Percentiles rank a stretch among this genome's conserved stretches.
Evolutionary conservation across 805 yeast species (phyloP).

Genomic region (Wickerhamiella brachini): DNA sequence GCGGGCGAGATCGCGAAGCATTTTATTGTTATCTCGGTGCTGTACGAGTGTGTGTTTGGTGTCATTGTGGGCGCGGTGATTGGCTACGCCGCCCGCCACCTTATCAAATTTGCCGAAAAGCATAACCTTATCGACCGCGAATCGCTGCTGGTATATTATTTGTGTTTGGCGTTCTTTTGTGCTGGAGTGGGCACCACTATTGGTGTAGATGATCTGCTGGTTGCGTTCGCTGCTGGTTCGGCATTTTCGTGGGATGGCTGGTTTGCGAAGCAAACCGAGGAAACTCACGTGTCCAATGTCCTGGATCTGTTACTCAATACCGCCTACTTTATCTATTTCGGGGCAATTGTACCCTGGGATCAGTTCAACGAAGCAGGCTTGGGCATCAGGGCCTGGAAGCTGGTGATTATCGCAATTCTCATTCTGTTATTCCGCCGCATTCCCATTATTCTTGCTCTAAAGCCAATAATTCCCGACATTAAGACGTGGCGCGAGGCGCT

Average conservation of each 20-base stretch:
- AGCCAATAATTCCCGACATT: conserved; percentile 74
- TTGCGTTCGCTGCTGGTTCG: conserved; percentile 85
- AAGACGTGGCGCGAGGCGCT: conserved; percentile 88
- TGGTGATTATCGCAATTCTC: conserved; percentile 59
- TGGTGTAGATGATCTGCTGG: conserved; percentile 80
- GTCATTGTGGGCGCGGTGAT: conserved; percentile 56
- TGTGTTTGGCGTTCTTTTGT: conserved; percentile 67
- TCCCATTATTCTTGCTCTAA: conserved; percentile 64
- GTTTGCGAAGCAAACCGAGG: conserved; percentile 71
- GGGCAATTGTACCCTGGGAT: conserved; percentile 83
- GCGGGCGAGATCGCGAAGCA: conserved; percentile 59
- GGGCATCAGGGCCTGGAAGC: conserved; percentile 68
- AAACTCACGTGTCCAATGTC: conserved; percentile 78
- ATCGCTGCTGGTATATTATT: conserved; percentile 72
- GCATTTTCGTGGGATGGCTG: conserved; percentile 92
- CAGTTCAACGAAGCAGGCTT: conserved; percentile 45
- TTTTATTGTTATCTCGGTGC: conserved; percentile 62
- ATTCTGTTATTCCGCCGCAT: conserved; percentile 64
- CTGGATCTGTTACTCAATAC: conserved; percentile 72
- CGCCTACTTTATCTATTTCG: conserved; percentile 79
- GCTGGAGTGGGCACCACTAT: conserved; percentile 82
- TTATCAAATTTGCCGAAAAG: conserved; percentile 60
- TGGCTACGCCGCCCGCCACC: conserved; percentile 57
- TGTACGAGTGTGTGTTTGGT: conserved; percentile 76
- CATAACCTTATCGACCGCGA: conserved; percentile 69